Evolutionary conservation across 192 early-diverging fungal species (phyloP), one percentile per base, ranked within the genome.

Genomic region (Coemansia nantahalensis): DNA sequence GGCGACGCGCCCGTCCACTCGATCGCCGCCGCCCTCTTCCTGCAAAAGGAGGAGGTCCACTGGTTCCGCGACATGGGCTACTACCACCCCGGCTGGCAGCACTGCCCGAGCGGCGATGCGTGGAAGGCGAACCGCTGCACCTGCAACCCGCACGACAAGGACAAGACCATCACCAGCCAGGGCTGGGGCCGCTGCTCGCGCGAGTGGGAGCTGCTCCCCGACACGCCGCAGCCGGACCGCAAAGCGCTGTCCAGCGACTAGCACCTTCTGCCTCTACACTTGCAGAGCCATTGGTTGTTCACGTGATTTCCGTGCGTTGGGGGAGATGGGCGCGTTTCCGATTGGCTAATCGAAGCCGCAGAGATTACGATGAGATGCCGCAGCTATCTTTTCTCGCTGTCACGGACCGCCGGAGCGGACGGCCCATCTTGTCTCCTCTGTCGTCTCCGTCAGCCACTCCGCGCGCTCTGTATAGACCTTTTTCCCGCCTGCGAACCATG

Each of bases 61-160:
- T 89, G 77, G 65, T 89, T 89, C 56, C 65, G 83, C 44, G 82
- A 88, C 33, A 84, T 88, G 46, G 86, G 85, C 5, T 87, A 87
- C 58, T 65, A 88, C 51, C 89, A 93, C 33, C 63, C 68, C 1
- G 80, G 81, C 13, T 86, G 63, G 75, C 68, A 78, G 48, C 67
- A 71, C 24, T 78, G 75, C 28, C 75, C 75, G 7, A 62, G 46
- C 14, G 75, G 66, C 49, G 65, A 77, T 10, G 56, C 52, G n/a
- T 68, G 72, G 65, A 44, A 61, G 19, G 41, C 40, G 15, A 68
- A 60, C 48, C 51, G 61, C 32, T 76, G 72, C 34, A 68, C 72
- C 3, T 76, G 72, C 51, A 45, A 76, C 39, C 61, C 72, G 12
- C 41, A 60, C 0, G 72, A 76, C 47, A 64, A 24, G 12, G 52